A percentile compares a stretch with the other conserved stretches of the same genome.
phyloP scores from a whole-genome alignment of 2,329 filamentous ascomycete species.

The Colletotrichum sp. region DNA sequence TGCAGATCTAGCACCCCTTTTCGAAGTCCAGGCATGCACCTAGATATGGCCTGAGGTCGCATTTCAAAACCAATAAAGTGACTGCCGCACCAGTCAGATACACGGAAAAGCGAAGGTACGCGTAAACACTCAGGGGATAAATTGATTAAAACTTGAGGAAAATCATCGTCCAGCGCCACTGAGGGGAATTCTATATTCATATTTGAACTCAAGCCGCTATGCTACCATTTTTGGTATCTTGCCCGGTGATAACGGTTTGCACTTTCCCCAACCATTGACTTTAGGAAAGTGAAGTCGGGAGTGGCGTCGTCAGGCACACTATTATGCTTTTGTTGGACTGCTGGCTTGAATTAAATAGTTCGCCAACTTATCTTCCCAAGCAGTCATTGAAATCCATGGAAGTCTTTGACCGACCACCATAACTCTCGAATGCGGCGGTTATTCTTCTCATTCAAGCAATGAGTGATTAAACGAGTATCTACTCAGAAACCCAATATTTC shows the following conservation, averaged over 20 bases:
- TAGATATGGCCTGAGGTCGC: neutral
- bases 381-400: neutral
- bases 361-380: neutral
- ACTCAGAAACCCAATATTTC: neutral
- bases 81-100: neutral
- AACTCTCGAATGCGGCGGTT: neutral
- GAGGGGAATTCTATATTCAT: neutral
- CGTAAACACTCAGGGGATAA: neutral
- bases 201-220: neutral
- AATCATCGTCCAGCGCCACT: neutral
- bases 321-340: neutral
- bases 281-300: neutral
- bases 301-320: neutral
- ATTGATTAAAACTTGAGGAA: neutral
- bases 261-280: neutral
- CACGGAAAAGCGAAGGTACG: neutral
- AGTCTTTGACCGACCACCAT: neutral
- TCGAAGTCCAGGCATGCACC: neutral
- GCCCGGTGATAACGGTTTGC: neutral
- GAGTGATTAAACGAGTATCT: neutral
- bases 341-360: neutral
- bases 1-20: neutral
- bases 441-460: neutral
- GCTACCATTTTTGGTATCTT: neutral
- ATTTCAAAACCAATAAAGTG: neutral